A percentile compares a stretch with the other conserved stretches of the same genome.
Evolutionary conservation across 2,329 filamentous ascomycete species (phyloP).

Genomic region (Daldinia eschscholtzii): DNA sequence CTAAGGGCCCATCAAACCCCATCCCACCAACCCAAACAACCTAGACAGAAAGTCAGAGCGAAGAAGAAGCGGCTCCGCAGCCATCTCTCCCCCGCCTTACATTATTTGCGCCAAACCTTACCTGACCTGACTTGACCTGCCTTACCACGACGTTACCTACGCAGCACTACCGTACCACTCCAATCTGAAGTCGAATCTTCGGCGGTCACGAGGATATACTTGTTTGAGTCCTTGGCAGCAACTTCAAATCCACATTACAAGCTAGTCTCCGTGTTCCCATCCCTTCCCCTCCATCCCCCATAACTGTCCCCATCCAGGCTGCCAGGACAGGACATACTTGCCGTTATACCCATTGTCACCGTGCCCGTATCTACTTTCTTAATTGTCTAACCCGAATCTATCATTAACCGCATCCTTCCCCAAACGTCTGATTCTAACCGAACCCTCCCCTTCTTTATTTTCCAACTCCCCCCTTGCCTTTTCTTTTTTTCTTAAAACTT

Average conservation of each 20-base stretch:
- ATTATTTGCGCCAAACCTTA: constrained; percentile 46
- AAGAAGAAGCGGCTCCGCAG: constrained; percentile 45
- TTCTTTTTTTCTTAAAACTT: constrained; percentile 15
- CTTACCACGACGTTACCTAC: constrained; percentile 42
- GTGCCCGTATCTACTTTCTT: constrained; percentile 32
- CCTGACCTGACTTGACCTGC: constrained; percentile 38
- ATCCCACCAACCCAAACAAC: constrained; percentile 22
- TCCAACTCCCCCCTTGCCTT: constrained; percentile 29
- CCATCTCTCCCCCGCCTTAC: constrained; percentile 41
- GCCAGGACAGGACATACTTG: constrained; percentile 31
- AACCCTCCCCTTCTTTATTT: constrained; percentile 44
- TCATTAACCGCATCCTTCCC: constrained; percentile 41
- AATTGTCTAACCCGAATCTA: constrained; percentile 42
- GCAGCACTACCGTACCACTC: constrained; percentile 35
- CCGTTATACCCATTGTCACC: constrained; percentile 43
- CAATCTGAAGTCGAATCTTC: constrained; percentile 40
- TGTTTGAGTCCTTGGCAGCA: constrained; percentile 35
- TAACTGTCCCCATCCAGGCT: constrained; percentile 13
- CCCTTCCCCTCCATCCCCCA: constrained; percentile 20
- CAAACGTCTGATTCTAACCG: constrained; percentile 43
- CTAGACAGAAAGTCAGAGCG: constrained; percentile 19
- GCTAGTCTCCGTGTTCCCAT: constrained; percentile 34
- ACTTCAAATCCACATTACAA: constrained; percentile 38
- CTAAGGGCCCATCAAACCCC: constrained; percentile 31
- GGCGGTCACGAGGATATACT: constrained; percentile 42